These are phyloP conservation scores for Kingdonia uniflora DNA, from an alignment of 164 flowering plant species.

Conservation along the genomic window DNA sequence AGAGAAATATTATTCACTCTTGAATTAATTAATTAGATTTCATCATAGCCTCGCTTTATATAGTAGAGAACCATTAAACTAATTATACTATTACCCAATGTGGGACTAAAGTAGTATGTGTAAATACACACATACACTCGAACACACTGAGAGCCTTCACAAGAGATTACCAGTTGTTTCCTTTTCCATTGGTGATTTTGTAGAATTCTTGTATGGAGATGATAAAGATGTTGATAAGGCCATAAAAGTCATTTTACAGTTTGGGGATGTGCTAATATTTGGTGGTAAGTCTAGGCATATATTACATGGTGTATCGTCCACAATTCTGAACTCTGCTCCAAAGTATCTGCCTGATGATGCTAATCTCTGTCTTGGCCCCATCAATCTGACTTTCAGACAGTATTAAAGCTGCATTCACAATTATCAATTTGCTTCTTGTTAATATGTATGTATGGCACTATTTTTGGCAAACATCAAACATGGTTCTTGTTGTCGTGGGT, in stretches of 20 bases:
- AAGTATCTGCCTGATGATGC: slow-evolving; percentile 34
- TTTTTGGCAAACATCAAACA: no score
- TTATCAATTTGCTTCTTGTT: no score
- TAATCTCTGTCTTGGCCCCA: slow-evolving; percentile 62
- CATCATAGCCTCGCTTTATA: no score
- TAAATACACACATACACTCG: no score
- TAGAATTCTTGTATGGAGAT: slow-evolving; percentile 62
- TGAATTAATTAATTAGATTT: no score
- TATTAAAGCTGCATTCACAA: slow-evolving; percentile 16
- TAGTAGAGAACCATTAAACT: no score
- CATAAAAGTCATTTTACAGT: slow-evolving; percentile 40
- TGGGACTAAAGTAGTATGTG: no score
- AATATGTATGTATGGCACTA: no score
- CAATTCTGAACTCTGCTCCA: slow-evolving; percentile 55
- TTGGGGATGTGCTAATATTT: slow-evolving; percentile 84
- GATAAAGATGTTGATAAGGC: slow-evolving; percentile 41
- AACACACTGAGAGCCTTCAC: slow-evolving; percentile 31
- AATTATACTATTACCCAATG: no score
- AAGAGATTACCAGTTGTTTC: slow-evolving; percentile 80
- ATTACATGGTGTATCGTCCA: slow-evolving; percentile 63
- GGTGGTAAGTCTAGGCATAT: slow-evolving; percentile 75
- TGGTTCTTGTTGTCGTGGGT: no score
- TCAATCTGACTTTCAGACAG: slow-evolving; percentile 77
- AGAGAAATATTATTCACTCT: no score
- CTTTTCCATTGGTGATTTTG: slow-evolving; percentile 76